Evolutionary conservation across 192 early-diverging fungal genomes (phyloP), one percentile per base, ranked within the genome.

Genomic region (Chytriomyces confervae): DNA sequence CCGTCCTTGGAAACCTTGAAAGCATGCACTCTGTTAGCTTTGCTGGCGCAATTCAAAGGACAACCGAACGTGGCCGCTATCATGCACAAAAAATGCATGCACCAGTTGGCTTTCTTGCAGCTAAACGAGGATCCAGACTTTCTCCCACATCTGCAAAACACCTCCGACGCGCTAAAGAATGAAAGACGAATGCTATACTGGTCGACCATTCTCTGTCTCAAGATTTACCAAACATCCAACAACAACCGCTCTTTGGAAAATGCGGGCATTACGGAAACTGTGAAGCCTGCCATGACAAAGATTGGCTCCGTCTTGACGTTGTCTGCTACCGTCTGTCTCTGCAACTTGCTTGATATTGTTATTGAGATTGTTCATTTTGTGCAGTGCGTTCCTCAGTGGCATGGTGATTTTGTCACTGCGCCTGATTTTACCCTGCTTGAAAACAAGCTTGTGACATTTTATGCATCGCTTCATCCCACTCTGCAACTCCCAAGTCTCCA

Each of bases 261-360:
- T 57, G 0, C 53, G 53, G 13, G 53, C 0, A 57, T 20, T 2
- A 57, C 53, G 11, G 13, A 57, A 57, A 57, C 20, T 57, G 13
- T 57, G 13, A 11, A 57, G 20, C 53, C 53, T 57, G 20, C 53
- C 0, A 11, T 57, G 11, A 18, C 11, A 18, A 11, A 57, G 20
- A 57, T 57, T 57, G 53, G 53, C 3, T 18, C 11, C 20, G 11
- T 20, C 53, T 20, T 57, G 13, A 1, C 11, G 3, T 18, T 57
- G 53, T 57, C 69, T 3, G 49, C 69, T 53, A 29, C 53, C 50
- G 69, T 57, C 29, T 53, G 53, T 70, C 13, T 70, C 49, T 57
- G 45, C 20, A 20, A 53, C 36, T 50, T 70, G 7, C 48, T 70
- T 1, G 69, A 50, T 1, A 51, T 70, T 16, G 47, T 18, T 3